phyloP scores from a whole-genome alignment of 495 filamentous ascomycete genomes.

The Neurospora discreta region DNA sequence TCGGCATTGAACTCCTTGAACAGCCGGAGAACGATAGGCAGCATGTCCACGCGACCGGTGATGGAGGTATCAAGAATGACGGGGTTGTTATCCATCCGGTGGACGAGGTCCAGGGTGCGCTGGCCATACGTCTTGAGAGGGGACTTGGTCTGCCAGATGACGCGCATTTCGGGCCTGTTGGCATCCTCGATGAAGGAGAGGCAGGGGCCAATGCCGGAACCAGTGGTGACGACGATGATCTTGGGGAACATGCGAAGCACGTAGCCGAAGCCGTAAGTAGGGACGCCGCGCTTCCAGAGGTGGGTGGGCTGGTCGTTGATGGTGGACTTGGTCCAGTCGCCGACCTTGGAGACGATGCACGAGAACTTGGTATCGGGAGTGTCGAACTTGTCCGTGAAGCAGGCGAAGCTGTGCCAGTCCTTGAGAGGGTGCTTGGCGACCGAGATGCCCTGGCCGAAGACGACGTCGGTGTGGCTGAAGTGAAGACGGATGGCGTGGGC shows the following conservation, averaged over 20 bases:
- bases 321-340: constrained; percentile 52
- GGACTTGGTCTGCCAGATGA: constrained; percentile 38
- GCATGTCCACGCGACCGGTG: constrained; percentile 28
- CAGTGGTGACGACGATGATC: constrained; percentile 57
- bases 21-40: constrained; percentile 43
- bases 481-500: constrained; percentile 58
- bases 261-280: constrained; percentile 50
- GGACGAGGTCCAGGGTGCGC: constrained; percentile 29
- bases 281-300: constrained; percentile 43
- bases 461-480: constrained; percentile 45
- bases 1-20: constrained; percentile 50
- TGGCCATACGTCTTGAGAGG: constrained; percentile 34
- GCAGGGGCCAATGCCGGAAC: constrained; percentile 58
- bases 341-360: constrained; percentile 52
- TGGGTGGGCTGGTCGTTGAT: constrained; percentile 43
- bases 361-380: constrained; percentile 37
- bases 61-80: constrained; percentile 34
- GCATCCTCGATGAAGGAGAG: constrained; percentile 30
- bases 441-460: constrained; percentile 36
- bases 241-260: constrained; percentile 48
- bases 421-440: constrained; percentile 47
- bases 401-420: constrained; percentile 77
- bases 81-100: constrained; percentile 26
- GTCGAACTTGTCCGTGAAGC: constrained; percentile 45
- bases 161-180: constrained; percentile 17